phyloP scores from a whole-genome alignment of 164 flowering plant species.

The Vitis rupestris region DNA sequence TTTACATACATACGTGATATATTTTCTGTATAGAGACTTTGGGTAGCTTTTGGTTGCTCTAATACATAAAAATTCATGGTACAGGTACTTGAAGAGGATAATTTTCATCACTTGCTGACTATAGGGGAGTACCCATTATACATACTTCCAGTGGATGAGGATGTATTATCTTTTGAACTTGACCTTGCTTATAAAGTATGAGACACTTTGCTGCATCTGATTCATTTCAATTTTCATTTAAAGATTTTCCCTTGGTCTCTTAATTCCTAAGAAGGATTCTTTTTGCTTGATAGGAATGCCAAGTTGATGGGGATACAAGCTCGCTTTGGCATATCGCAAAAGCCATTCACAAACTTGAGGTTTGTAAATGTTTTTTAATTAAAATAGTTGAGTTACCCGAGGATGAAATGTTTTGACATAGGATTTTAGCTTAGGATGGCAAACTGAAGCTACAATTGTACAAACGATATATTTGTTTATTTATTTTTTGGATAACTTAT shows the following conservation, averaged over 20 bases:
- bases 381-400: not conserved
- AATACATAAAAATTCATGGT: slow-evolving; percentile 2
- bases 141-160: slow-evolving; percentile 86
- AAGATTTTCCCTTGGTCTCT: not conserved
- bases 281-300: slow-evolving; percentile 53
- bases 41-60: too few relatives aligned
- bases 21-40: too few relatives aligned
- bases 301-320: slow-evolving; percentile 81
- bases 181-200: slow-evolving; percentile 75
- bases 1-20: not conserved
- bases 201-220: not conserved
- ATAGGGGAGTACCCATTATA: slow-evolving; percentile 89
- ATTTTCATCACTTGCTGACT: slow-evolving; percentile 75
- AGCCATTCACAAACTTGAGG: slow-evolving; percentile 97
- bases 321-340: slow-evolving; percentile 96
- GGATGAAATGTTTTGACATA: not conserved
- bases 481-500: not conserved
- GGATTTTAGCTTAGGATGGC: not conserved
- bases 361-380: slow-evolving; percentile 18
- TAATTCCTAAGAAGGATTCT: not conserved
- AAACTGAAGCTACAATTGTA: too few relatives aligned
- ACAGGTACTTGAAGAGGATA: slow-evolving; percentile 87
- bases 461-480: too few relatives aligned
- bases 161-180: slow-evolving; percentile 89
- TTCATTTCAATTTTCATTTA: not conserved